A percentile compares a stretch with the other conserved stretches of the same genome.
Conservation (phyloP, 1,284 basidiomycete genomes). For the Schizophyllum commune region DNA sequence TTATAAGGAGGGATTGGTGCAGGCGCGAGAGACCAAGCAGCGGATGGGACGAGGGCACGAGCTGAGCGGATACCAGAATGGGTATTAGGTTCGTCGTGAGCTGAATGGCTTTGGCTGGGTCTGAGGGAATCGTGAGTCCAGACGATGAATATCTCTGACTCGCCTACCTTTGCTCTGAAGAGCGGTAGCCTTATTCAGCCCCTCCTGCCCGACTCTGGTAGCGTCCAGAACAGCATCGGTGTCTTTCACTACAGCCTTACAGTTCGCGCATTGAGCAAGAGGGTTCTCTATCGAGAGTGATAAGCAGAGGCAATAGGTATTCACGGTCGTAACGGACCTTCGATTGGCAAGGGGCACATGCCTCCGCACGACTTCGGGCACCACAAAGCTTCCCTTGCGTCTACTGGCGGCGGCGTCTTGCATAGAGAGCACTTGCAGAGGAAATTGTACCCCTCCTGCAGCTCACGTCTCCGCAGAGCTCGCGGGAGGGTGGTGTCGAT, state of each 20-base stretch:
- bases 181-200: conserved; percentile 58
- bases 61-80: conserved; percentile 45
- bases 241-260: conserved; percentile 41
- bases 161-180: conserved; percentile 48
- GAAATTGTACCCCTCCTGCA: conserved; percentile 78
- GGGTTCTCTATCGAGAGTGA: conserved; percentile 28
- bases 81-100: conserved; percentile 62
- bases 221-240: conserved; percentile 52
- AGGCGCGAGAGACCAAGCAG: conserved; percentile 68
- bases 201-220: conserved; percentile 58
- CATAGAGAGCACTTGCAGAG: conserved; percentile 68
- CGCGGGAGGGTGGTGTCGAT: conserved; percentile 75
- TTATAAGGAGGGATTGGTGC: conserved; percentile 57
- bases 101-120: conserved; percentile 45
- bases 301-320: too few relatives aligned
- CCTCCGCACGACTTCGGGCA: conserved; percentile 65
- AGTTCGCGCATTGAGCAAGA: conserved; percentile 49
- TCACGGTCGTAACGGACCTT: too few relatives aligned
- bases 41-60: conserved; percentile 63
- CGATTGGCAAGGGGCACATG: conserved; percentile 44
- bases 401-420: conserved; percentile 26
- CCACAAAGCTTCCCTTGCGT: conserved; percentile 62
- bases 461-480: conserved; percentile 44
- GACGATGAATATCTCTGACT: not conserved
- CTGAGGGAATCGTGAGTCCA: conserved; percentile 26